Evolutionary conservation across 306 rosid species (phyloP).

Genomic region (Morella rubra): DNA sequence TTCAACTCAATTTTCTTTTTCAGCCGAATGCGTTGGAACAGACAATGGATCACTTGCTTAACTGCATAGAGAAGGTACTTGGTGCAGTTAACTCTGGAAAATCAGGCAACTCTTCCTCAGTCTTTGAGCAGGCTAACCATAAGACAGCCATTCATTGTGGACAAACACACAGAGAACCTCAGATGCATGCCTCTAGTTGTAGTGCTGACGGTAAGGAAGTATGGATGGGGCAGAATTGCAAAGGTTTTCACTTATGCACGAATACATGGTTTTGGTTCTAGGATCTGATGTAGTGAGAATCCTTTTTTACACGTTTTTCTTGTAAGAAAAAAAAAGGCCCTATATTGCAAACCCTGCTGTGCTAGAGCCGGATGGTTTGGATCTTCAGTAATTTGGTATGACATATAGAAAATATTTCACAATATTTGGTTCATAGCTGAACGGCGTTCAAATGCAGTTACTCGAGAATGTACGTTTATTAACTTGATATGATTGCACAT

Average conservation of each 20-base stretch:
- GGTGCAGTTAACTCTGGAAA: constrained; percentile 39
- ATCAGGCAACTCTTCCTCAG: constrained; percentile 27
- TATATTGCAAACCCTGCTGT: background rate
- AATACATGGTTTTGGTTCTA: constrained; percentile 2
- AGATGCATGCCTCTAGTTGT: constrained; percentile 31
- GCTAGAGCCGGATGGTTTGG: background rate
- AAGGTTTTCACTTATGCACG: constrained; percentile 4
- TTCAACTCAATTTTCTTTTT: constrained; percentile 5
- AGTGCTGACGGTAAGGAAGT: constrained; percentile 48
- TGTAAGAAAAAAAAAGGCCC: background rate
- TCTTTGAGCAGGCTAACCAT: constrained; percentile 32
- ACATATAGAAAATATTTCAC: background rate
- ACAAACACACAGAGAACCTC: constrained; percentile 36
- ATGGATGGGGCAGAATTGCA: constrained; percentile 16
- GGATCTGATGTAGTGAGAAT: background rate
- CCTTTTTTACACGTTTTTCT: background rate
- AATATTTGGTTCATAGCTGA: background rate
- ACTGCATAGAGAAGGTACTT: constrained; percentile 58
- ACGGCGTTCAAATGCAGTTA: background rate
- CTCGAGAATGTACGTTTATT: too few relatives aligned
- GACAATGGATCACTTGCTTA: constrained; percentile 57
- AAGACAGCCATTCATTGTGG: constrained; percentile 26
- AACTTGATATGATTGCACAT: background rate
- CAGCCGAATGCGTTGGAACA: constrained; percentile 52
- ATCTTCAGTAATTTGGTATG: background rate